These are phyloP conservation scores for Cucurbitaria berberidis DNA, from an alignment of 2,329 filamentous ascomycete species.

Conservation along the genomic window DNA sequence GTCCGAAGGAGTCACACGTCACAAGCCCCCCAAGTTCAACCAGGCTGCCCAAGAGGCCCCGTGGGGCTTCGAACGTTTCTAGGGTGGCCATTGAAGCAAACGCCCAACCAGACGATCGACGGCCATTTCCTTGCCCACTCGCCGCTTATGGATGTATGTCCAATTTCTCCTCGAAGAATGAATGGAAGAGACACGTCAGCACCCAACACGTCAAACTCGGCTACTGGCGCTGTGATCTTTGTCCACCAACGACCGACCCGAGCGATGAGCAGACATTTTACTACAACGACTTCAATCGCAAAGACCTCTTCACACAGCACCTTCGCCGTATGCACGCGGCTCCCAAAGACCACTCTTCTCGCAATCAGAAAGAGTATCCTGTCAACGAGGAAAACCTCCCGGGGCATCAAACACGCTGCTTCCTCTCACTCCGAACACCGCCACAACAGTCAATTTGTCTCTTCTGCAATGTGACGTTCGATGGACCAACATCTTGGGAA, in stretches of 20 bases:
- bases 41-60: conserved; percentile 27
- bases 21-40: conserved; percentile 9
- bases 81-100: conserved; percentile 16
- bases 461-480: conserved; percentile 69
- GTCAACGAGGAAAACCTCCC: conserved; percentile 62
- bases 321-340: conserved; percentile 82
- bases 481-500: conserved; percentile 73
- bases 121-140: conserved; percentile 79
- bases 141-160: conserved; percentile 75
- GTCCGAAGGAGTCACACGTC: conserved; percentile 29
- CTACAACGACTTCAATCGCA: conserved; percentile 80
- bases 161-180: conserved; percentile 82
- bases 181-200: conserved; percentile 90
- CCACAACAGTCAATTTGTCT: conserved; percentile 69
- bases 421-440: conserved; percentile 64
- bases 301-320: conserved; percentile 90
- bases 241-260: conserved; percentile 48
- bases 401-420: conserved; percentile 64
- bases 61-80: conserved; percentile 15
- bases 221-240: conserved; percentile 78
- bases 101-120: conserved; percentile 31
- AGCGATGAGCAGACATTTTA: conserved; percentile 34
- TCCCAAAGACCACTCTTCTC: conserved; percentile 40
- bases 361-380: conserved; percentile 52
- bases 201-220: conserved; percentile 78